Base-by-base conservation (phyloP, 2,329 filamentous ascomycete genomes). In the Xylariaceae sp. region DNA sequence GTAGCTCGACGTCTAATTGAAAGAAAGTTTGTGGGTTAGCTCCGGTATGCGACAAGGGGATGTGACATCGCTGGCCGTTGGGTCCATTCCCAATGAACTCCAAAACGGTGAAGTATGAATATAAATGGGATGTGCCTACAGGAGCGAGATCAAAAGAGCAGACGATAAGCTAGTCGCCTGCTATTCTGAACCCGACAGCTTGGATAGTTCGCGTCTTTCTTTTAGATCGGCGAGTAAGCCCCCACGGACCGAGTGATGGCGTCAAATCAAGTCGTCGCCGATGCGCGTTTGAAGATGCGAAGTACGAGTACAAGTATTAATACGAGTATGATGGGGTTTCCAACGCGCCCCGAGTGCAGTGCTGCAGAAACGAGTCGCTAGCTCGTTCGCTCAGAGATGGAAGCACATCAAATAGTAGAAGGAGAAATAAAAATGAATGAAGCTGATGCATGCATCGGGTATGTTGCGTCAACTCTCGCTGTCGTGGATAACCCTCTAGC, bases 1-100 rank as follows among this genome's bases (percentile, higher is more conserved):
- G 76, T 83, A 66, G 67, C 66, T 65, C 62, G 58, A 66, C 67
- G 66, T 74, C 36, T 45, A 39, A 35, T 11, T 41, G 38, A 40
- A 42, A 47, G 42, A 36, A 36, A 9, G 33, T 12, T 36, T 36
- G 18, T 31, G 46, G 42, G 54, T 58, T 58, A 55, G 53, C 39
- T 33, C 38, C 48, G 15, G 45, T 31, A 39, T 39, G 19, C 7
- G 49, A 44, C 40, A 45, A 42, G 42, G 42, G 38, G 48, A 49
- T 33, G 47, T 30, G 17, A 38, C 22, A 4, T 7, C 22, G 22
- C 22, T 27, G 22, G 22, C 4, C 27, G n/a, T 31, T 31, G 14
- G 17, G 19, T 22, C 5, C 42, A 11, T 22, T n/a, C 17, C 14
- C 19, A 30, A 6, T n/a, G 31, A 7, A 27, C 22, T 6, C 5